These are phyloP conservation scores for Myxozyma melibiosi DNA, from an alignment of 805 yeast species.

Conservation along the genomic window DNA sequence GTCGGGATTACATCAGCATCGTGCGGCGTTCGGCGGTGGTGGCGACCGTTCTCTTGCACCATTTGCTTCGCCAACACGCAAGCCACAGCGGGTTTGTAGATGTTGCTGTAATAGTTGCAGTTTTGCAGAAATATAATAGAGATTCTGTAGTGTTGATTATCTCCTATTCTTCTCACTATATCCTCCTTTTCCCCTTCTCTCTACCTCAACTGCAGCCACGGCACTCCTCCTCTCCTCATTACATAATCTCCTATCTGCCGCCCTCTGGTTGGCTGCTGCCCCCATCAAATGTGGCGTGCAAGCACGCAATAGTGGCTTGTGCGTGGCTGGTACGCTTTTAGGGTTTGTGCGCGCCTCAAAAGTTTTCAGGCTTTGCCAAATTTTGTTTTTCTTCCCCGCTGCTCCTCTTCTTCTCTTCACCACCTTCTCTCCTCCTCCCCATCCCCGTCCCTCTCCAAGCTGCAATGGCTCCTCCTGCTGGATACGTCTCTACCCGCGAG, in stretches of 20 bases:
- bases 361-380: too few species aligned
- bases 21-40: constrained; percentile 7
- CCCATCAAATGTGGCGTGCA: background rate
- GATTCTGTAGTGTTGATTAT: too few species aligned
- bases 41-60: constrained; percentile 3
- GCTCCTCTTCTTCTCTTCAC: background rate
- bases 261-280: background rate
- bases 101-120: background rate
- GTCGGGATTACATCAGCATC: background rate
- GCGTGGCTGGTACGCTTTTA: too few species aligned
- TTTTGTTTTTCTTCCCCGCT: background rate
- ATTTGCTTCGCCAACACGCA: background rate
- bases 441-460: background rate
- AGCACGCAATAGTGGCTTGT: constrained; percentile 12
- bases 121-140: background rate
- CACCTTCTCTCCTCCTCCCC: background rate
- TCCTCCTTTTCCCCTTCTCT: too few species aligned
- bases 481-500: constrained; percentile 27
- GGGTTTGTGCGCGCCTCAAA: too few species aligned
- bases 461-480: constrained; percentile 28
- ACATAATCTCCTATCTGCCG: background rate
- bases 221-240: too few species aligned
- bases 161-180: too few species aligned
- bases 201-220: too few species aligned
- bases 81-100: background rate